A percentile compares a stretch with the other conserved stretches of the same genome.
These are phyloP conservation scores for Wallacemonas rigidus DNA, from an alignment of 208 protist species.

Conservation along the genomic window DNA sequence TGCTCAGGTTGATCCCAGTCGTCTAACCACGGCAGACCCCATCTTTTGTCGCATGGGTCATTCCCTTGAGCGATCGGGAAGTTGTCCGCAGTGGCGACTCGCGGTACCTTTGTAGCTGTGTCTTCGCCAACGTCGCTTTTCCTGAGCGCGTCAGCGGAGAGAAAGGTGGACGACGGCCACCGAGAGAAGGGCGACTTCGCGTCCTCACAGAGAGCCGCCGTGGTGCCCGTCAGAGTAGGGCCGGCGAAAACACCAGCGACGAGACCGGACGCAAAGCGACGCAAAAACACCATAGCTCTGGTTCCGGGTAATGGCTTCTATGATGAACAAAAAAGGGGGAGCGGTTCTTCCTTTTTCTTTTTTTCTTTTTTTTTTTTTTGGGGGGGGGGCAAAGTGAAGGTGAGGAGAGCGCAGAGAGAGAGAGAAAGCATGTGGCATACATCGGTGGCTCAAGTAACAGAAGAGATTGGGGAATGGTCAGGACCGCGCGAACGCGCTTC, in stretches of 20 bases:
- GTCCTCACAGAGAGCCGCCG: slow-evolving; percentile 30
- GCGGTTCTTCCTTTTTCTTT: no score
- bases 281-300: slow-evolving; percentile 28
- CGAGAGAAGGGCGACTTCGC: not conserved
- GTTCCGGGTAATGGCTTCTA: not conserved
- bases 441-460: no score
- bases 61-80: not conserved
- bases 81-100: not conserved
- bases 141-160: no score
- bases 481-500: not conserved
- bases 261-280: slow-evolving; percentile 26
- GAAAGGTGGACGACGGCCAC: no score
- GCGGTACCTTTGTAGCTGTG: no score
- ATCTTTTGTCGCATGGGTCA: slow-evolving; percentile 34
- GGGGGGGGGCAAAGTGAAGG: no score
- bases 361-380: no score
- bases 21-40: slow-evolving; percentile 62
- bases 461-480: no score
- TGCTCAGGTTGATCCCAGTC: slow-evolving; percentile 61
- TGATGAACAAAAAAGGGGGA: no score
- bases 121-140: no score
- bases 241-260: slow-evolving; percentile 30
- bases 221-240: slow-evolving; percentile 26
- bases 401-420: no score
- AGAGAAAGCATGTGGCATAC: no score